These are phyloP conservation scores for Gossypium schwendimanii DNA, from an alignment of 441 rosid species.

Conservation along the genomic window DNA sequence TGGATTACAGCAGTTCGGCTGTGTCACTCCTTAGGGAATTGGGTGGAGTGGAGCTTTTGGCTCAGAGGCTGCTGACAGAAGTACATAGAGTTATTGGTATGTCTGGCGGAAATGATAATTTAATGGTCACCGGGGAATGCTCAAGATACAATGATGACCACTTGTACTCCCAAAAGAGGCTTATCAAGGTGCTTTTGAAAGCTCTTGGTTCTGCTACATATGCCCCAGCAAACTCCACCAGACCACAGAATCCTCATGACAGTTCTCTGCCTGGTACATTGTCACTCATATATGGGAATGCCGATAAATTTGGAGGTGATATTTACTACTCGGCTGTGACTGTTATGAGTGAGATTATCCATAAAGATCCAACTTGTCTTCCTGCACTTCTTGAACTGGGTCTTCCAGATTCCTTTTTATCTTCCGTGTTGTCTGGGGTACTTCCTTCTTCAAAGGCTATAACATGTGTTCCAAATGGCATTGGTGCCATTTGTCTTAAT, in stretches of 20 bases:
- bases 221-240: slow-evolving; percentile 64
- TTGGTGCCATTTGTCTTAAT: slow-evolving; percentile 96
- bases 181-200: slow-evolving; percentile 85
- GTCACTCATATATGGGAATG: slow-evolving; percentile 63
- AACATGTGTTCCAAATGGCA: slow-evolving; percentile 89
- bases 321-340: slow-evolving; percentile 94
- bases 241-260: slow-evolving; percentile 69
- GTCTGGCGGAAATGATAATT: slow-evolving; percentile 43
- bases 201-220: slow-evolving; percentile 96
- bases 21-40: slow-evolving; percentile 79
- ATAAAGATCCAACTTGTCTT: slow-evolving; percentile 95
- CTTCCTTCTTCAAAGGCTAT: slow-evolving; percentile 96
- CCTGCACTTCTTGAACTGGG: slow-evolving; percentile 75
- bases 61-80: slow-evolving; percentile 83
- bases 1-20: slow-evolving; percentile 63
- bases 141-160: slow-evolving; percentile 55
- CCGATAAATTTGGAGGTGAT: slow-evolving; percentile 90
- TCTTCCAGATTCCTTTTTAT: slow-evolving; percentile 85
- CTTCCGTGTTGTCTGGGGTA: slow-evolving; percentile 77
- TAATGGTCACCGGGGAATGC: slow-evolving; percentile 56
- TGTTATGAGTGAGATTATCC: slow-evolving; percentile 95
- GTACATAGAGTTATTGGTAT: slow-evolving; percentile 70
- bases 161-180: slow-evolving; percentile 72
- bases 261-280: slow-evolving; percentile 72
- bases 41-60: slow-evolving; percentile 94